Conservation (phyloP, 495 filamentous ascomycete species). For the Friedmanniomyces endolithicus region DNA sequence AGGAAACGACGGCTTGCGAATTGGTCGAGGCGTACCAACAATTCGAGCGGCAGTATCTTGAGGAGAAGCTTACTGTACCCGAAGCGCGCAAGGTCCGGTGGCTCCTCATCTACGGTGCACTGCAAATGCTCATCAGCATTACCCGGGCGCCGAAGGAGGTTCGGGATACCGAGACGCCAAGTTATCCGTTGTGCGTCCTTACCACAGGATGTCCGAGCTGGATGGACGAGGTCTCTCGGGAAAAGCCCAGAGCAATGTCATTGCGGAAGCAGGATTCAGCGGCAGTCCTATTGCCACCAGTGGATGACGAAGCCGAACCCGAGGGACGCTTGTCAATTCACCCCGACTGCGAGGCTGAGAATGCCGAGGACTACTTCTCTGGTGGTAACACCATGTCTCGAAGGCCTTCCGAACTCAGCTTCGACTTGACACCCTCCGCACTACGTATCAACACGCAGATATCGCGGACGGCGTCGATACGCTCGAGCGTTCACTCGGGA, state of each 20-base stretch:
- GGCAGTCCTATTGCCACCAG: not conserved
- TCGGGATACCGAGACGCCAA: slow-evolving; percentile 22
- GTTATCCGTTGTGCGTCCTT: slow-evolving; percentile 30
- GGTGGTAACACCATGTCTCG: slow-evolving; percentile 16
- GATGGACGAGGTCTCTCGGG: not conserved
- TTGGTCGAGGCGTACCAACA: slow-evolving; percentile 36
- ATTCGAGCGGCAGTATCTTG: slow-evolving; percentile 31
- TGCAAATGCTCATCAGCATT: slow-evolving; percentile 41
- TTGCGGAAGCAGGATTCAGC: not conserved
- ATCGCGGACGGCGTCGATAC: slow-evolving; percentile 15
- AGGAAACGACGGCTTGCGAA: slow-evolving; percentile 22
- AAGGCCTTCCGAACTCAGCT: slow-evolving; percentile 3
- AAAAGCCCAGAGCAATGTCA: not conserved
- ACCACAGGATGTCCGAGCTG: slow-evolving; percentile 3
- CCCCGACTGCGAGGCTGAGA: slow-evolving; percentile 30
- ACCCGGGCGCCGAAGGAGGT: slow-evolving; percentile 30
- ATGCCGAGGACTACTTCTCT: slow-evolving; percentile 25
- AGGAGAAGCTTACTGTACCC: slow-evolving; percentile 31
- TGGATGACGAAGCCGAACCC: not conserved
- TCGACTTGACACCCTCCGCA: slow-evolving; percentile 10
- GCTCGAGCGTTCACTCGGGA: slow-evolving; percentile 16
- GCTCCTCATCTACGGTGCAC: slow-evolving; percentile 58
- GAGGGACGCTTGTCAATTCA: slow-evolving; percentile 20
- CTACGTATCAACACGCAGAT: slow-evolving; percentile 13
- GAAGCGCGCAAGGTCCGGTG: slow-evolving; percentile 44